Evolutionary conservation across 225 moss, liverwort and hornwort genomes (phyloP), one percentile per base, ranked within the genome.

Genomic region (Bryoerythrophyllum caledonicum): DNA sequence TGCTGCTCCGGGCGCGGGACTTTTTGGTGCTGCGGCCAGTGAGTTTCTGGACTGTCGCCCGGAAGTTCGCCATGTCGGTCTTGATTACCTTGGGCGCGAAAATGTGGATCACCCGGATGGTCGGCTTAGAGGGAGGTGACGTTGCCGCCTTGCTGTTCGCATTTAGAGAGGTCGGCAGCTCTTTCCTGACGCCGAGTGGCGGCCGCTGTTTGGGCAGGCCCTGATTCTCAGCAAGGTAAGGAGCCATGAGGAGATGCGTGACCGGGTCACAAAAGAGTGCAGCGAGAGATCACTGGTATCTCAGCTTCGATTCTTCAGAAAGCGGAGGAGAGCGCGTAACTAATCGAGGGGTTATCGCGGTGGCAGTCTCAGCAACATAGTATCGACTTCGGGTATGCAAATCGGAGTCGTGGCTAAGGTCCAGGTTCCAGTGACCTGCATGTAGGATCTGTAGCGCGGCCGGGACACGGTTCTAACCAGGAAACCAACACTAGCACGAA

Each of bases 71-170:
- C 28, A 78, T 85, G 63, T 91, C 91, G 38, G 87, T 89, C 65
- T 91, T 80, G 81, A 89, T 89, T 28, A 91, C 83, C 75, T 87
- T 89, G 1, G 91, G 89, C 21, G 91, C 82, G 70, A 87, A 89
- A 71, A 89, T 89, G 83, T 91, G 91, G 72, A 89, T 87, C 44
- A 91, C 89, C 15, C 87, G 83, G 38, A 91, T 82, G 11, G 74
- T 85, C 7, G 82, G 82, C 48, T 49, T 49, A 1, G 44, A 4
- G 44, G 44, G 44, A 44, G 44, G 44, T 15, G 44, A 44, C 44
- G 44, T 4, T 14, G 44, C 14, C 15, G 44, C 15, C 34, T 34
- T 34, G 34, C 6, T 34, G 34, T 6, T 34, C 34, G 34, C 34
- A 34, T 34, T 34, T 14, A 5, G 44, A 44, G 44, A 44, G 44